Evolutionary conservation across 306 rosid species (phyloP), one percentile per base, ranked within the genome.

Genomic region (Trichosanthes cucumerina): DNA sequence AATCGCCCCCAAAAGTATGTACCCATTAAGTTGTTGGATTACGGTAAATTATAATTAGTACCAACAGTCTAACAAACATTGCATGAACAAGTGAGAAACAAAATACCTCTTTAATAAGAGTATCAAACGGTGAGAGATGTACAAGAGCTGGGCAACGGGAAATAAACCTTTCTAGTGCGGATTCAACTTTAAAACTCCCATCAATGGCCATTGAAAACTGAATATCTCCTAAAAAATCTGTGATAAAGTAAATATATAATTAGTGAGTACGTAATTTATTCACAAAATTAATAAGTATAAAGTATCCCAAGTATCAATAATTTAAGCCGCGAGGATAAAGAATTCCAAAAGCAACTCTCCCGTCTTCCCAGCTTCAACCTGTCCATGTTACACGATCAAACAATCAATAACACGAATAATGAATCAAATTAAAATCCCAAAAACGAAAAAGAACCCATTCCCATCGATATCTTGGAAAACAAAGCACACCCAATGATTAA

Each of bases 141-240:
- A 70, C 84, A n/a, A 94, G 96, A 84, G 88, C 81, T 3, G 96
- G 93, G 80, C 92, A 90, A 73, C 96, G 94, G 31, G 83, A 83
- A 70, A 92, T 87, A 65, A 94, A 88, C 64, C 91, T 85, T 82
- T 83, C 86, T 54, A 94, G 86, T 15, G 97, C 80, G 36, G 85
- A 85, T 26, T 85, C 76, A 59, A 88, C 34, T 18, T 81, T 81
- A 78, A 94, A 94, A 80, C 94, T 92, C 16, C 93, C 93, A 54
- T 91, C 96, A 59, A 89, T 86, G 19, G 92, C 88, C 92, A 90
- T 93, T 76, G 78, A 75, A 31, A 82, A 33, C 83, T 70, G 71
- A 82, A 66, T 9, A 60, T 80, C 52, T 2, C 52, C 63, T 59
- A 38, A 44, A 71, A 69, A 71, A 71, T 44, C 41, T 71, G 76